Base-by-base conservation (phyloP, 2,329 filamentous ascomycete genomes). In the Pseudocercospora pini-densiflorae region DNA sequence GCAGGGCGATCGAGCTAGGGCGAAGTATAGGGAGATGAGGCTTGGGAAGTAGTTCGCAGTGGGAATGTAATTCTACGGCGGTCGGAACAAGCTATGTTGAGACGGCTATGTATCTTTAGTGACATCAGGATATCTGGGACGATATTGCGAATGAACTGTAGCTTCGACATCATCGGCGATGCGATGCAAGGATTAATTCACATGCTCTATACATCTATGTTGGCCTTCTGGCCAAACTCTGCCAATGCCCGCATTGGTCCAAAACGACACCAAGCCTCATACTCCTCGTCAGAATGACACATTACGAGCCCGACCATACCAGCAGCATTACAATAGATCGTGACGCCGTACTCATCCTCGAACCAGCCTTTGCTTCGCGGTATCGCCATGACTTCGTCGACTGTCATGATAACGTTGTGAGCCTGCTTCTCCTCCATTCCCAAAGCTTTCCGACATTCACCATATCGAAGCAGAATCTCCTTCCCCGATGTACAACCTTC, bases 221-320 rank as follows among this genome's bases (percentile, higher is more conserved):
- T 8, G 19, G 40, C 40, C 40, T 43, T 43, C n/a, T 43, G 16
- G 16, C 70, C 70, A 36, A 71, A 64, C 21, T 70, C 60, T n/a
- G 16, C 23, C 62, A 71, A 29, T 24, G 64, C 64, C 31, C 64
- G 58, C 67, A 71, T 71, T 0, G 64, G 61, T 14, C 67, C 70
- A 33, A 64, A 64, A 2, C 61, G 36, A 14, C 53, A 40, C 69
- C 69, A 72, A 10, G 64, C 64, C 14, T 70, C 8, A 19, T 61
- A 66, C 51, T 72, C 65, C 14, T 68, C 67, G 40, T 68, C 64
- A 1, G 63, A 65, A 61, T 68, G 68, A 6, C 63, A 66, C 58
- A 66, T 70, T 1, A 78, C 70, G 64, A 80, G 65, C 0, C 79
- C 79, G 14, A 79, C 64, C 78, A 80, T 80, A 12, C 72, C 76